phyloP scores from a whole-genome alignment of 75 land plant species.

The Ceratopteris richardii region DNA sequence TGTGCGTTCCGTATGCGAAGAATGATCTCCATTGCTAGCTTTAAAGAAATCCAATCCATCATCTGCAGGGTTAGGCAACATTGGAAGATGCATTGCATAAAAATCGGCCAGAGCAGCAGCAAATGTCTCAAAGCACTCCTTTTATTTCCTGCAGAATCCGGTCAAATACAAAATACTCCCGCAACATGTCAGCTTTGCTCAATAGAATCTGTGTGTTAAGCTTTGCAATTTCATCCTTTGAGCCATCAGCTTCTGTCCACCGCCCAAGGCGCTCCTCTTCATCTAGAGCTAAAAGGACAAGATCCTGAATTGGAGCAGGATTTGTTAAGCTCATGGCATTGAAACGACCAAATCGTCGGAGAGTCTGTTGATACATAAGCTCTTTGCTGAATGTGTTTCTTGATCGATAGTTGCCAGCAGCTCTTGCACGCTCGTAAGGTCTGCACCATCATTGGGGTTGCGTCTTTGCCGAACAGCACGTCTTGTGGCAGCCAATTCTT shows the following conservation, averaged over 20 bases:
- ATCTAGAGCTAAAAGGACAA: constrained; percentile 72
- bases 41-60: no score
- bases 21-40: no score
- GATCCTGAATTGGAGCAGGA: constrained; percentile 75
- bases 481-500: no score
- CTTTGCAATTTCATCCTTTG: constrained; percentile 71
- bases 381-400: constrained; percentile 86
- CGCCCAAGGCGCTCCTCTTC: constrained; percentile 66
- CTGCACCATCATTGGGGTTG: constrained; percentile 80
- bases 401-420: constrained; percentile 58
- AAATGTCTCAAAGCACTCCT: constrained; percentile 66
- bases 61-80: no score
- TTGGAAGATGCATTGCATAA: constrained; percentile 94
- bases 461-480: constrained; percentile 73
- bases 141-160: constrained; percentile 71
- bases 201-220: constrained; percentile 62
- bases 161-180: constrained; percentile 63
- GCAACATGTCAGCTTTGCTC: constrained; percentile 60
- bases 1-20: no score
- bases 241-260: constrained; percentile 55
- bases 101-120: constrained; percentile 82
- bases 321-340: constrained; percentile 78
- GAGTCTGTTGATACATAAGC: constrained; percentile 93
- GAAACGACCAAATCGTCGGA: constrained; percentile 83
- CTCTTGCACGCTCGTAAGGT: constrained; percentile 74